Conservation (phyloP, 2,329 filamentous ascomycete genomes). For the Colletotrichum chrysophilum region DNA sequence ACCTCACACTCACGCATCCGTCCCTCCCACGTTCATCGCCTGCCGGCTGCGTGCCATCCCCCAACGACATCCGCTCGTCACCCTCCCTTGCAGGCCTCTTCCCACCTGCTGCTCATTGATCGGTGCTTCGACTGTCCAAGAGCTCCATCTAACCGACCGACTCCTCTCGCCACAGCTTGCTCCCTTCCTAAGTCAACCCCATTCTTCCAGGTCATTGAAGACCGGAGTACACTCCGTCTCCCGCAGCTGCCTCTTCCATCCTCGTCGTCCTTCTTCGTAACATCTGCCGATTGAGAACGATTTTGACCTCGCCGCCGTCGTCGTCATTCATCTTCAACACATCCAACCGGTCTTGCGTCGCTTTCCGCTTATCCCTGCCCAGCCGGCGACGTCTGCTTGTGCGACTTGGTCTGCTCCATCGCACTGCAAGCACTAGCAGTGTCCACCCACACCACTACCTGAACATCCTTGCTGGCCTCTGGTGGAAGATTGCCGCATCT, state of each 20-base stretch:
- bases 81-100: not conserved
- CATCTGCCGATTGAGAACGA: not conserved
- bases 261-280: not conserved
- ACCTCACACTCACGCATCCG: not conserved
- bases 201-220: not conserved
- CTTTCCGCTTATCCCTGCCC: slow-evolving; percentile 2
- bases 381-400: not conserved
- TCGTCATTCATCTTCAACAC: not conserved
- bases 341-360: not conserved
- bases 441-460: slow-evolving; percentile 12
- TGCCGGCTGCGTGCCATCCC: not conserved
- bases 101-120: not conserved
- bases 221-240: slow-evolving; percentile 8
- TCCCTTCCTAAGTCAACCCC: not conserved
- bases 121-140: not conserved
- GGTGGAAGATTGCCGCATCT: not conserved
- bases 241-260: not conserved
- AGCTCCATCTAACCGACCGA: not conserved
- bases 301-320: not conserved
- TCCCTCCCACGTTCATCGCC: not conserved
- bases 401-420: slow-evolving; percentile 1
- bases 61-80: not conserved
- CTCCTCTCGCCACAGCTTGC: not conserved
- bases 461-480: slow-evolving; percentile 10
- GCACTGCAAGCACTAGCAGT: slow-evolving; percentile 5